Percentiles rank a stretch among this genome's conserved stretches.
Conservation (phyloP, 202 grass and related monocot species). For the Saccharum hybrid region DNA sequence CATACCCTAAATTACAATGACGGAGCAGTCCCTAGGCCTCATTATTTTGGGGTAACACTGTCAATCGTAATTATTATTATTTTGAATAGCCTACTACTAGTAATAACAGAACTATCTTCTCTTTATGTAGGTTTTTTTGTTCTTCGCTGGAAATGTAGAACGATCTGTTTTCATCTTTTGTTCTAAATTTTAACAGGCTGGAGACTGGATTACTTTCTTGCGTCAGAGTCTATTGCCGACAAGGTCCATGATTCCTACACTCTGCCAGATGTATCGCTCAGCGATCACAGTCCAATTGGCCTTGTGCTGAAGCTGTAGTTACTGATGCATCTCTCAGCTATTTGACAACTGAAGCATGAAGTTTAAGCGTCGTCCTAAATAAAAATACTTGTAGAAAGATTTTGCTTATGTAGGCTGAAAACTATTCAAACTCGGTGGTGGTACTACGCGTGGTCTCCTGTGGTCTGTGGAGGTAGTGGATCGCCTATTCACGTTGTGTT, state of each 20-base stretch:
- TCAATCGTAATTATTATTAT: not conserved
- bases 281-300: slow-evolving; percentile 74
- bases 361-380: not conserved
- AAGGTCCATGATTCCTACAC: slow-evolving; percentile 68
- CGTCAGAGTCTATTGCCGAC: slow-evolving; percentile 47
- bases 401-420: slow-evolving; percentile 28
- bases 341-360: slow-evolving; percentile 8
- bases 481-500: not conserved
- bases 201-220: slow-evolving; percentile 75
- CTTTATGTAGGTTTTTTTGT: not conserved
- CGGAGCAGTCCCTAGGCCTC: not conserved
- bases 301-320: slow-evolving; percentile 61
- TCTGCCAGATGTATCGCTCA: slow-evolving; percentile 62
- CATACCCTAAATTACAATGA: not conserved
- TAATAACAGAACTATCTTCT: not conserved
- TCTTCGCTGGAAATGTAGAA: not conserved
- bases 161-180: not conserved
- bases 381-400: slow-evolving; percentile 18
- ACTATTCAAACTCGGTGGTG: not conserved
- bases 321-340: not conserved
- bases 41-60: not conserved
- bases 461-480: not conserved
- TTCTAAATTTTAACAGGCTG: slow-evolving; percentile 51
- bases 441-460: not conserved
- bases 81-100: not conserved